Base-by-base conservation (phyloP, 768 basidiomycete genomes). In the Fistulinella prunicolor region DNA sequence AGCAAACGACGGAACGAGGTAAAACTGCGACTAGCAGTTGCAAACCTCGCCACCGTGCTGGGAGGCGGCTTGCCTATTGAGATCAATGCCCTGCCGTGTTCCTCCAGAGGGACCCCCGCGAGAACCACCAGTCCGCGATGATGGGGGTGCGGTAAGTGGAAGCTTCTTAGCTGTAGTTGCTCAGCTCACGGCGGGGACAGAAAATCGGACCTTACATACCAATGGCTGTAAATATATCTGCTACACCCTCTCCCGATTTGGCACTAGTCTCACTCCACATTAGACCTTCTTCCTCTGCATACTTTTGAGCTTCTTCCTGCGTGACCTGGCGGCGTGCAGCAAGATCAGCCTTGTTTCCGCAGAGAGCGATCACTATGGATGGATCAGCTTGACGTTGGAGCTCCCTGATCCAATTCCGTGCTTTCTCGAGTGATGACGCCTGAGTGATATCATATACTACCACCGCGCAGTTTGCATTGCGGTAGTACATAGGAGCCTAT, bases 371-470 rank as follows among this genome's bases (percentile, higher is more conserved):
- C 59, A 95, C 82, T 75, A 96, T 97, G 37, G 86, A 89, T 7
- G 95, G 94, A 66, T 98, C 95, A 47, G 94, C 95, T 72, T 97
- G 94, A 46, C 94, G 91, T 64, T 96, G 94, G 3, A 98, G 82
- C 68, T 97, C 94, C 43, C 89, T 80, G 64, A 98, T 94, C 95
- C 95, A 98, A 54, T 85, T 85, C 58, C 88, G 86, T 23, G 95
- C 95, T 71, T 95, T 96, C 73, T 95, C 91, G 54, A 95, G 81
- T 2, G 94, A 95, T 20, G 91, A 77, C 8, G 86, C 65, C 64
- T 92, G 88, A 35, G 96, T 98, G 67, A 99, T 94, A 70, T 99
- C 96, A 66, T 93, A 95, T 19, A 94, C 92, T 39, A 94, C 93
- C 22, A 95, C 89, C 21, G 93, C 92, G 60, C 91, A 93, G 62